Base-by-base conservation (phyloP, 2,329 filamentous ascomycete genomes). In the Dendrostoma leiphaemia region DNA sequence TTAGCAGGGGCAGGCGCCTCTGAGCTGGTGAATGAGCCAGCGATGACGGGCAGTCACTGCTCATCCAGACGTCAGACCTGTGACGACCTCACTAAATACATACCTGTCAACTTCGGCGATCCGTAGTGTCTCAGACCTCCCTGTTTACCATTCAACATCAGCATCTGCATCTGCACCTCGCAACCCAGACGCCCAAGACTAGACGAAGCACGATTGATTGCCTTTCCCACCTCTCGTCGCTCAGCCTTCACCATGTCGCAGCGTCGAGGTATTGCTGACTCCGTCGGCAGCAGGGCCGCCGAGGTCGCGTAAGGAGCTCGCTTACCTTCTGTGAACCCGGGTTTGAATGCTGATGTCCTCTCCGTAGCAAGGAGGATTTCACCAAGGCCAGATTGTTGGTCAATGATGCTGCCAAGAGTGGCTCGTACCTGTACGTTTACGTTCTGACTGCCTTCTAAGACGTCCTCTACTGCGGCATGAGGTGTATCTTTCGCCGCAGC, bases 391-490 rank as follows among this genome's bases (percentile, higher is more conserved):
- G 77, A 61, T 71, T 71, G 15, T 75, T 91, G 34, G 78, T 90
- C 38, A 72, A 79, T 37, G 84, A 90, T 64, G 89, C 90, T 29
- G 82, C 85, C 48, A 83, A 79, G 63, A 96, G 91, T 60, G 83
- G 85, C 47, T 84, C 91, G 23, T 96, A 94, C 67, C 71, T 95
- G 59, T 97, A 96, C 71, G 54, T 49, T n/a, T 13, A 12, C 15
- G 17, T 23, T 21, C 21, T 9, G 7, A 6, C 19, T 19, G 26
- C n/a, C 15, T 15, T 26, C 5, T 10, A 29, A 32, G 19, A n/a
- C 10, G 5, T 45, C 3, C 24, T 8, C n/a, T 21, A 32, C 34
- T 38, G 4, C 21, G 19, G 38, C 9, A 13, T 12, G 10, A 12
- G 31, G 10, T 9, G 9, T 7, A 4, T 9, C 21, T 9, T 13